Conservation (phyloP, 176 grass and related monocot genomes). For the Otatea glauca region DNA sequence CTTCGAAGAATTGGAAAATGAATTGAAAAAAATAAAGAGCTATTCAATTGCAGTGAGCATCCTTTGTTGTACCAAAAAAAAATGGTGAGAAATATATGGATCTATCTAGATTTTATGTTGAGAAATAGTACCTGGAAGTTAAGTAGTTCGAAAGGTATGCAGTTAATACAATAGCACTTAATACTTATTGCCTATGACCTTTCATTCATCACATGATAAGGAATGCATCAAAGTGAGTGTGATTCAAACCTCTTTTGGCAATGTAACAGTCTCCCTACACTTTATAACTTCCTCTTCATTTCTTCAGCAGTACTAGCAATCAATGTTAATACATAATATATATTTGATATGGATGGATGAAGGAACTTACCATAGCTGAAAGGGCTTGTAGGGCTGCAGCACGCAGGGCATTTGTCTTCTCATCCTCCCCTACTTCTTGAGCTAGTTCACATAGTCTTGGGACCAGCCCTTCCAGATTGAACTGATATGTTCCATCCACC, state of each 20-base stretch:
- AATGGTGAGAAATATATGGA: constrained; percentile 8
- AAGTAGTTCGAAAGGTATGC: constrained; percentile 6
- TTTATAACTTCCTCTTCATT: background rate
- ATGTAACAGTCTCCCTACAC: constrained; percentile 1
- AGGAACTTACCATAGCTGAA: constrained; percentile 78
- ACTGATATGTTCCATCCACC: constrained; percentile 97
- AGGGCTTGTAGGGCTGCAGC: constrained; percentile 81
- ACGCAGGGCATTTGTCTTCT: constrained; percentile 48
- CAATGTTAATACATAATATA: background rate
- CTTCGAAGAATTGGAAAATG: background rate
- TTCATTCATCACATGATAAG: constrained; percentile 26
- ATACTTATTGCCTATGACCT: constrained; percentile 16
- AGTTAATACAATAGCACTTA: background rate
- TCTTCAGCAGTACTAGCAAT: constrained; percentile 15
- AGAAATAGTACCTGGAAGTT: constrained; percentile 11
- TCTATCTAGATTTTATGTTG: constrained; percentile 23
- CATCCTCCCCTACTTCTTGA: constrained; percentile 87
- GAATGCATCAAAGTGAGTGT: constrained; percentile 38
- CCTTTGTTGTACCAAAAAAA: constrained; percentile 9
- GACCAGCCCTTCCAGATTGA: constrained; percentile 93
- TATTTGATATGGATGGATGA: constrained; percentile 29
- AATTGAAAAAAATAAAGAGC: background rate
- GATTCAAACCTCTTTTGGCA: constrained; percentile 19
- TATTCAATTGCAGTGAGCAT: constrained; percentile 15
- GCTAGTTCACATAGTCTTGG: constrained; percentile 86